phyloP scores from a whole-genome alignment of 2,329 filamentous ascomycete genomes.

The Fusarium chaquense region DNA sequence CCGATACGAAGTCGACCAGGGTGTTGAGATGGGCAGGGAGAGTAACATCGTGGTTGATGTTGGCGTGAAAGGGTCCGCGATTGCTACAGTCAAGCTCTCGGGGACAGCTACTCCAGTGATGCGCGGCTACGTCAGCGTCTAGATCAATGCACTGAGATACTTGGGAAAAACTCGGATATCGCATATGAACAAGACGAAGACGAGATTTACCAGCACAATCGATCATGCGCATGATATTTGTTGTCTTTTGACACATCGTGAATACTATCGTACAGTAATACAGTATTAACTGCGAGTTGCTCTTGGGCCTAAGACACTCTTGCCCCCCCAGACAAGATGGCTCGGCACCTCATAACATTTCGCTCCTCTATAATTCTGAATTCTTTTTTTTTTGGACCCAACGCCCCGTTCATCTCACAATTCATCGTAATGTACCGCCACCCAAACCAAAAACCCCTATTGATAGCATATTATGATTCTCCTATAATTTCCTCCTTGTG shows the following conservation, averaged over 20 bases:
- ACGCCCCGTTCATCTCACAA: constrained; percentile 38
- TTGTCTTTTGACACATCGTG: constrained; percentile 46
- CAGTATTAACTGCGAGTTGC: constrained; percentile 51
- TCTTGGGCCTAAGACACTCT: constrained; percentile 23
- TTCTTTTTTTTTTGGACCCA: constrained; percentile 44
- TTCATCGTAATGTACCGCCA: constrained; percentile 39
- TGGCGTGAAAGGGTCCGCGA: constrained; percentile 47
- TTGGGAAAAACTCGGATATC: neutral
- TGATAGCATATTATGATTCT: constrained; percentile 31
- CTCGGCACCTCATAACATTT: constrained; percentile 32
- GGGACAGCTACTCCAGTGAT: constrained; percentile 54
- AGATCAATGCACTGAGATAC: constrained; percentile 3
- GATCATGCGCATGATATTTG: constrained; percentile 47
- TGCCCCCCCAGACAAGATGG: constrained; percentile 48
- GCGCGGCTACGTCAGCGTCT: constrained; percentile 51
- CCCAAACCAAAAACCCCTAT: constrained; percentile 41
- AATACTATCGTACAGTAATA: constrained; percentile 55
- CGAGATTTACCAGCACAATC: constrained; percentile 24
- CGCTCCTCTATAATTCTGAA: constrained; percentile 47
- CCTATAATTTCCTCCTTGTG: constrained; percentile 35
- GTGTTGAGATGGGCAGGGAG: constrained; percentile 74
- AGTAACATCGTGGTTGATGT: constrained; percentile 65
- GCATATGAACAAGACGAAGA: constrained; percentile 1
- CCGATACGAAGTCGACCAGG: constrained; percentile 70
- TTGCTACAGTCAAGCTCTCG: constrained; percentile 51